Conservation (phyloP, 345 rosid species). For the Arabis alpina region DNA sequence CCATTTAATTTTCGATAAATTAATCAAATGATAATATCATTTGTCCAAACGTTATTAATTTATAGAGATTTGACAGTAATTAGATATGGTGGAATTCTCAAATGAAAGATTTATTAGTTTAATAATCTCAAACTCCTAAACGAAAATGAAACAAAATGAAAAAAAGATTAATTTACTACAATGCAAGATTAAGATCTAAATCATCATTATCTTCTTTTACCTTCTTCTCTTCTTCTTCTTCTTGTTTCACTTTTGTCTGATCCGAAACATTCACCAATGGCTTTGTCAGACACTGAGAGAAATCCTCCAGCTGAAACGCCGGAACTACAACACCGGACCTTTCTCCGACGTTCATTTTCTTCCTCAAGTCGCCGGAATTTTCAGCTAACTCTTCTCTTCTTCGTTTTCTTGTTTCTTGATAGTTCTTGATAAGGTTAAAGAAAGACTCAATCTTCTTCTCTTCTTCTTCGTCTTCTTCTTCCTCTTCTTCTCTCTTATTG, state of each 20-base stretch:
- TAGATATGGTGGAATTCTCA: background rate
- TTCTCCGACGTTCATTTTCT: slow-evolving; percentile 27
- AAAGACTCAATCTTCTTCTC: slow-evolving; percentile 41
- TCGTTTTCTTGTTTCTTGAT: slow-evolving; percentile 41
- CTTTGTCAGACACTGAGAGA: slow-evolving; percentile 23
- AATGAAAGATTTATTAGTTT: slow-evolving; percentile 2
- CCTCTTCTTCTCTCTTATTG: background rate
- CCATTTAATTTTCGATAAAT: too few relatives aligned
- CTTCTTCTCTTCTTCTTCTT: background rate
- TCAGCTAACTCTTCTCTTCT: slow-evolving; percentile 28
- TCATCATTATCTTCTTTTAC: slow-evolving; percentile 26
- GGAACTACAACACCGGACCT: slow-evolving; percentile 33
- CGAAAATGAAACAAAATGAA: background rate
- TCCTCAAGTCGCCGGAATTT: background rate
- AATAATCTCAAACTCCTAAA: slow-evolving; percentile 9
- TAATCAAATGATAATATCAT: too few relatives aligned
- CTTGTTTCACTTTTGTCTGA: slow-evolving; percentile 13
- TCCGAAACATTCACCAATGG: slow-evolving; percentile 31
- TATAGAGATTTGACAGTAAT: background rate
- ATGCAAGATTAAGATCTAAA: slow-evolving; percentile 41
- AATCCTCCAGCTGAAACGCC: slow-evolving; percentile 43
- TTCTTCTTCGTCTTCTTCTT: slow-evolving; percentile 29
- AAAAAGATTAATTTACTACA: background rate
- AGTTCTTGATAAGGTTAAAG: slow-evolving; percentile 38
- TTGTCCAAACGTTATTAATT: too few relatives aligned